Evolutionary conservation across 192 early-diverging fungal genomes (phyloP).

Genomic region (Jimgerdemannia flammicorona): DNA sequence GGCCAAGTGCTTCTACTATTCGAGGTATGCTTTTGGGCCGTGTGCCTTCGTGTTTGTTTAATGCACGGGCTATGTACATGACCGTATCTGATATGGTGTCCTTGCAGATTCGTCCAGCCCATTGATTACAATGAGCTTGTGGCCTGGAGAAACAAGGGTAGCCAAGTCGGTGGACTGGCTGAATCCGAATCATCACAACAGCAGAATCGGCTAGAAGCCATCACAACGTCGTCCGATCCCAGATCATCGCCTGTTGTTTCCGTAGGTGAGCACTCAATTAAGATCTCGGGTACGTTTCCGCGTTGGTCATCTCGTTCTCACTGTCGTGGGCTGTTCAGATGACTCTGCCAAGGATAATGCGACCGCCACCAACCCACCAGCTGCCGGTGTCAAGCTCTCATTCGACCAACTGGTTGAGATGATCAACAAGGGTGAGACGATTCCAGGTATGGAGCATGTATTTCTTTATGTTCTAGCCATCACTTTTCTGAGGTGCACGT

Average conservation of each 20-base stretch:
- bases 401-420: constrained; percentile 40
- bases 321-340: not conserved
- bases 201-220: not conserved
- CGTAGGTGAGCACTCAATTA: not conserved
- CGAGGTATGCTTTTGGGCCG: constrained; percentile 23
- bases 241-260: not conserved
- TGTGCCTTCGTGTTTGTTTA: not conserved
- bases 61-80: not conserved
- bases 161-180: not conserved
- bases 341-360: not conserved
- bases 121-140: constrained; percentile 32
- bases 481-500: too few relatives aligned
- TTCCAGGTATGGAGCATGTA: constrained; percentile 26
- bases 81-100: not conserved
- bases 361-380: not conserved
- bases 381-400: constrained; percentile 17
- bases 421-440: constrained; percentile 32
- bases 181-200: not conserved
- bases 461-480: too few relatives aligned
- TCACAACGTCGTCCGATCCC: not conserved
- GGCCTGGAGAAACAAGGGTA: constrained; percentile 20
- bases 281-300: too few relatives aligned
- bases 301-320: too few relatives aligned
- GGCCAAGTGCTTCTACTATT: constrained; percentile 42
- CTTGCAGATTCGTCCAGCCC: constrained; percentile 21